Evolutionary conservation across 2,329 filamentous ascomycete species (phyloP), one percentile per base, ranked within the genome.

Genomic region (Penicillium concentricum): DNA sequence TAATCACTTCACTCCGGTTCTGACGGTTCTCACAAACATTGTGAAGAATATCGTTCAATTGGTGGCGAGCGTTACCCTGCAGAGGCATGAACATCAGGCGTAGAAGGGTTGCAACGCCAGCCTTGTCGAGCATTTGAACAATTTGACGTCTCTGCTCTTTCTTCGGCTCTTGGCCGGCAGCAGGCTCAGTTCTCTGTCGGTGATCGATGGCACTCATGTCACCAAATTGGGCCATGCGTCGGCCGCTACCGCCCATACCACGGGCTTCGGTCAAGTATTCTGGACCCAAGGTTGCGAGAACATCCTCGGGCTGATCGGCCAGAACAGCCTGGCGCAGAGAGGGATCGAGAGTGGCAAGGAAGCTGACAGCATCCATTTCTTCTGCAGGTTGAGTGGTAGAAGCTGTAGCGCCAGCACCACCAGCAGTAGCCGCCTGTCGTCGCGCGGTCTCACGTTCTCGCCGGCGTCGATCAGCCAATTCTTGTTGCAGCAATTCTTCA

Each of bases 81-180:
- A 97, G 91, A 46, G 91, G 89, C 67, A 97, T 92, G 73, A 99
- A 99, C 93, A 99, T 97, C 10, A 99, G 83, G n/a, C 95, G 90
- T 42, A 99, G 82, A 34, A 99, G 80, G n/a, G 94, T 97, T 26
- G 95, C 94, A 63, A 99, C 88, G 26, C 95, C 94, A 45, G 92
- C 84, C 76, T 96, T 97, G 74, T 99, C 94, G 30, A 99, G 84
- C 89, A 99, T 96, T 72, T 99, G 94, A 24, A 96, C 90, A 56
- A 95, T 89, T 22, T 91, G 87, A 59, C 90, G 89, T 56, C 90
- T 87, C 67, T 89, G 88, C 37, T 81, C 77, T 76, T 92, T 93
- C 71, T 82, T 83, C 0, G 69, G 59, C 56, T 72, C 72, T 69
- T 85, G 78, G 53, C 79, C 81, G 43, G 73, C 77, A 49, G 66